Evolutionary conservation across 306 rosid genomes (phyloP), one percentile per base, ranked within the genome.

Genomic region (Trifolium fragiferum): DNA sequence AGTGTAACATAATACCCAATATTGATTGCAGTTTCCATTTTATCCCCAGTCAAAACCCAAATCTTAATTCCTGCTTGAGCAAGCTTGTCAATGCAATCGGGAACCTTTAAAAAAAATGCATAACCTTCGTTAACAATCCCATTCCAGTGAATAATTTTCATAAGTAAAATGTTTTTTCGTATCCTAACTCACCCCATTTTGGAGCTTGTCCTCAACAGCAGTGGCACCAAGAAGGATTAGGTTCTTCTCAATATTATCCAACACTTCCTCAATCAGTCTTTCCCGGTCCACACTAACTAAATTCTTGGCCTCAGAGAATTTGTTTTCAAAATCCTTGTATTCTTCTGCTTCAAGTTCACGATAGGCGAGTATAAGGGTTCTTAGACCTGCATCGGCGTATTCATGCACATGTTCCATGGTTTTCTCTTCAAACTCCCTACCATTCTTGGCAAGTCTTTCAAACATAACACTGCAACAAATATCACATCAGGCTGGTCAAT

Each of bases 41-140:
- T 95, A 77, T 95, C 99, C 77, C 99, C 99, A n/a, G 99, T 95
- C 85, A 95, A 87, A 79, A 95, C 98, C 99, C 99, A 95, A 43
- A 95, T 95, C 87, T 95, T 95, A 63, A 95, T 95, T 80, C 99
- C 98, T 37, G 99, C 98, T 76, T 81, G 96, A 77, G 99, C 90
- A 84, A 95, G 99, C 82, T 86, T 95, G 86, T 92, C 98, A 23
- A 95, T 92, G 83, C 99, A 92, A 37, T 86, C 85, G 21, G 99
- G 98, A 80, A 93, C 98, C 98, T 93, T 71, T 69, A 27, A 86
- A 82, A 74, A 77, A 77, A 43, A 70, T 6, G 80, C 41, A 43
- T 5, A 1, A 13, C 19, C 66, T 65, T 82, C 62, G 81, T 2
- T 69, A 41, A 40, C 43, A 72, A 75, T 75, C 54, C 7, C 19